Percentiles rank a stretch among this genome's conserved stretches.
These are phyloP conservation scores for Chalaropsis ovoidea DNA, from an alignment of 2,329 filamentous ascomycete genomes.

Conservation along the genomic window DNA sequence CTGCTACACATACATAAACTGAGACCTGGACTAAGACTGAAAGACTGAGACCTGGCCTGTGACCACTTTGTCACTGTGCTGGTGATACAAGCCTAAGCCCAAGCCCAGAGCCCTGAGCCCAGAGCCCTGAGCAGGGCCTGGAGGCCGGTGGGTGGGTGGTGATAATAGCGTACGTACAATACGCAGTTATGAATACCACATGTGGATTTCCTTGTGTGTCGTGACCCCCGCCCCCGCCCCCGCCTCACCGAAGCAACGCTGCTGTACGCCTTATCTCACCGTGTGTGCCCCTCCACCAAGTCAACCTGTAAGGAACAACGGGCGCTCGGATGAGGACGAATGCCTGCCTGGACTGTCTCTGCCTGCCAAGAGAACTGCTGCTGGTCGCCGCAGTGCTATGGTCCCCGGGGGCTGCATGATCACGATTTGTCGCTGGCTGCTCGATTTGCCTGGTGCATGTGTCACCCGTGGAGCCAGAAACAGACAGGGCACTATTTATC, in stretches of 20 bases:
- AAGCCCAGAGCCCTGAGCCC: too few species aligned
- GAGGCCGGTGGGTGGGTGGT: background rate
- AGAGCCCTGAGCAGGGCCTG: background rate
- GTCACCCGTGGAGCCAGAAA: background rate
- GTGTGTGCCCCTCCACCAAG: background rate
- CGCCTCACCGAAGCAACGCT: background rate
- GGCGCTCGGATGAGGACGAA: background rate
- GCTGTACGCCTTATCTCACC: background rate
- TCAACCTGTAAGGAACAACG: background rate
- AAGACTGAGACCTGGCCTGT: conserved; percentile 6
- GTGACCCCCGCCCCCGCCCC: background rate
- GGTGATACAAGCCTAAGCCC: background rate
- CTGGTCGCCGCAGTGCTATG: background rate
- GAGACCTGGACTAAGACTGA: conserved; percentile 2
- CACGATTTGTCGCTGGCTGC: background rate
- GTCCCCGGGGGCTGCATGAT: background rate
- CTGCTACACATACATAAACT: background rate
- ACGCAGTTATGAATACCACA: background rate
- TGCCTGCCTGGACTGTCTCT: background rate
- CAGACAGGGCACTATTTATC: background rate
- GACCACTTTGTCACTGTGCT: conserved; percentile 4
- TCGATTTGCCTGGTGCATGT: background rate
- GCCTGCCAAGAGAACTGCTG: background rate
- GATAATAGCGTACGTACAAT: too few species aligned
- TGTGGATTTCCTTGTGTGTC: background rate